These are phyloP conservation scores for Yamadazyma jaroonii DNA, from an alignment of 1,139 yeast species.

Conservation along the genomic window DNA sequence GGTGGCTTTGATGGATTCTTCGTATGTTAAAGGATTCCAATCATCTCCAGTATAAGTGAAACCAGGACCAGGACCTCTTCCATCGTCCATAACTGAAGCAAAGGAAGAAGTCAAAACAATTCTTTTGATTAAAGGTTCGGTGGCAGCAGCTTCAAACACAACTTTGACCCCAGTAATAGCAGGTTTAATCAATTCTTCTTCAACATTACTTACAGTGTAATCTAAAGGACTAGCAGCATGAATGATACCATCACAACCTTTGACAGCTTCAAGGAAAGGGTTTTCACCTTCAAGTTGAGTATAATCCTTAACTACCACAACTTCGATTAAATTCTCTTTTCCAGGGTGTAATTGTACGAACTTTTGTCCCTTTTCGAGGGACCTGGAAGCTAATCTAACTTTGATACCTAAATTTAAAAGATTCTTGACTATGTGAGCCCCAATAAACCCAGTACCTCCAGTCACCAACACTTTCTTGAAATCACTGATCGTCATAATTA, in stretches of 20 bases:
- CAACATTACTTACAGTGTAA: slow-evolving; percentile 17
- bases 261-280: slow-evolving; percentile 17
- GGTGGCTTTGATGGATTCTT: slow-evolving; percentile 32
- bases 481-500: neutral
- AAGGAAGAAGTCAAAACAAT: slow-evolving; percentile 31
- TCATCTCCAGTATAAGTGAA: slow-evolving; percentile 24
- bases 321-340: slow-evolving; percentile 14
- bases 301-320: slow-evolving; percentile 18
- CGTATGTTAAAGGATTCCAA: slow-evolving; percentile 33
- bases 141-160: slow-evolving; percentile 22
- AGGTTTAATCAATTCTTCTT: slow-evolving; percentile 20
- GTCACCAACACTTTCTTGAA: slow-evolving; percentile 39
- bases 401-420: slow-evolving; percentile 21
- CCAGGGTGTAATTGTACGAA: slow-evolving; percentile 16
- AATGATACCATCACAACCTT: slow-evolving; percentile 18
- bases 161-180: slow-evolving; percentile 23
- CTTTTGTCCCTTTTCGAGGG: slow-evolving; percentile 23
- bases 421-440: slow-evolving; percentile 34
- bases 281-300: slow-evolving; percentile 15
- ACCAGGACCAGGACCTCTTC: slow-evolving; percentile 18
- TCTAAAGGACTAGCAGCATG: slow-evolving; percentile 20
- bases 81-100: slow-evolving; percentile 19
- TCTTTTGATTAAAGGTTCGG: slow-evolving; percentile 22
- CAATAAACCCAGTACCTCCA: slow-evolving; percentile 59
- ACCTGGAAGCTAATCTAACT: slow-evolving; percentile 31